Evolutionary conservation across 176 grass and related monocot species (phyloP).

Genomic region (Dactylis glomerata): DNA sequence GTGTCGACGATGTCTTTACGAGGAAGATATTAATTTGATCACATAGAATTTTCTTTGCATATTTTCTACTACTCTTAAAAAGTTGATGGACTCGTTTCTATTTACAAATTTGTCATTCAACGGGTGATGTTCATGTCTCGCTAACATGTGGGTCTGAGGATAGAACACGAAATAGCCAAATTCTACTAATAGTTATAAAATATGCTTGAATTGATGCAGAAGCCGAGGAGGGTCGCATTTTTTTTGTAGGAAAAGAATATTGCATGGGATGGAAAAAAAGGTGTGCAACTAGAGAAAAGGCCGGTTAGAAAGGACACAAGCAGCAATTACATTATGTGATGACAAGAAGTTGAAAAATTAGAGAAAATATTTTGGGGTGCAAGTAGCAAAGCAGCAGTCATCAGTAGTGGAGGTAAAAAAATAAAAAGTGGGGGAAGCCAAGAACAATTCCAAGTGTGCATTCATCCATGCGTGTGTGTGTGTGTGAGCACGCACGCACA

Average conservation of each 20-base stretch:
- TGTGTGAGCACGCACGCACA: conserved; percentile 33
- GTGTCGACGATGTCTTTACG: too few species aligned
- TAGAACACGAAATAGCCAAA: background rate
- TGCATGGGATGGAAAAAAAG: background rate
- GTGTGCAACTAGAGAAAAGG: background rate
- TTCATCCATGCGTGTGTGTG: background rate
- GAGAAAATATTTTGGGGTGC: background rate
- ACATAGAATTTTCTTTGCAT: too few species aligned
- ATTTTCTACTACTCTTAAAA: too few species aligned
- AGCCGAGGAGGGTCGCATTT: too few species aligned
- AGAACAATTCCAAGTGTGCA: conserved; percentile 37
- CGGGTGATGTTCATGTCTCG: background rate
- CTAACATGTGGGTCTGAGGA: background rate
- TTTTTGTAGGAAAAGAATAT: background rate
- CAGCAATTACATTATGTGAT: background rate
- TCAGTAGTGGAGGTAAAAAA: conserved; percentile 35
- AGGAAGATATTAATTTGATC: too few species aligned
- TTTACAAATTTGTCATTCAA: background rate
- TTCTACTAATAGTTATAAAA: background rate
- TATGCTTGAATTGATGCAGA: background rate
- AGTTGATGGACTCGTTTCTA: background rate
- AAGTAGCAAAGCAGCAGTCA: conserved; percentile 26
- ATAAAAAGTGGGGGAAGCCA: background rate
- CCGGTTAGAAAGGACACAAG: too few species aligned
- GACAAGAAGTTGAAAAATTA: background rate